Percentiles rank a stretch among this genome's conserved stretches.
Evolutionary conservation across 2,329 filamentous ascomycete species (phyloP).

Genomic region (Colletotrichum sp.): DNA sequence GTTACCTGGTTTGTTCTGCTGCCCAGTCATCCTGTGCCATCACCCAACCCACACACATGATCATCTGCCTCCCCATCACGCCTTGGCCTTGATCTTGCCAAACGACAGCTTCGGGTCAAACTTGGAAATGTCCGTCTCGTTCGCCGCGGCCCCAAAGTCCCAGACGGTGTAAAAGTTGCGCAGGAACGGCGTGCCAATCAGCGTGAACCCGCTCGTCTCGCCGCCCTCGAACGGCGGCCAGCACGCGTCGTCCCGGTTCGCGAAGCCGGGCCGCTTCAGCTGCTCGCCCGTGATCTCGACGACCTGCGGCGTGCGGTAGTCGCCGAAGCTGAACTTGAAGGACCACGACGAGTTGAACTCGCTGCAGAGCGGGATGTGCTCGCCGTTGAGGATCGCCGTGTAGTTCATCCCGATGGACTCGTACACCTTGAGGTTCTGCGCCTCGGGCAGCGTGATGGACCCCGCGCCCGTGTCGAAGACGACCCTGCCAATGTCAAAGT

Average conservation of each 20-base stretch:
- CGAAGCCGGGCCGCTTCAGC: slow-evolving; percentile 35
- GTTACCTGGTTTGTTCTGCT: background rate
- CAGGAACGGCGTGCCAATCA: slow-evolving; percentile 34
- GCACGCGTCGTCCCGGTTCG: slow-evolving; percentile 36
- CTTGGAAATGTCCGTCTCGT: background rate
- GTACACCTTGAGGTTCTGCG: slow-evolving; percentile 32
- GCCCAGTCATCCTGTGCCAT: background rate
- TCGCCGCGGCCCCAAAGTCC: slow-evolving; percentile 30
- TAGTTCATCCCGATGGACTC: slow-evolving; percentile 39
- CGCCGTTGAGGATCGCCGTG: slow-evolving; percentile 29
- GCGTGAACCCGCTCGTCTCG: slow-evolving; percentile 24
- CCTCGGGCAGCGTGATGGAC: slow-evolving; percentile 28
- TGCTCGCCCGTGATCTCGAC: slow-evolving; percentile 36
- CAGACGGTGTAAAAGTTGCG: slow-evolving; percentile 37
- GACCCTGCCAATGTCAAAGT: slow-evolving; percentile 7
- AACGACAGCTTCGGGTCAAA: slow-evolving; percentile 25
- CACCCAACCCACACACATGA: background rate
- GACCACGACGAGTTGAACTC: slow-evolving; percentile 42
- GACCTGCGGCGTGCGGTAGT: background rate
- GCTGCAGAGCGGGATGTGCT: slow-evolving; percentile 35
- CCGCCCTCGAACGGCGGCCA: slow-evolving; percentile 37
- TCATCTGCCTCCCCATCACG: background rate
- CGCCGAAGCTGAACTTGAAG: slow-evolving; percentile 30
- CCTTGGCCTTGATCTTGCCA: slow-evolving; percentile 25
- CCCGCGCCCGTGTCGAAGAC: slow-evolving; percentile 39